Percentiles rank a stretch among this genome's conserved stretches.
phyloP scores from a whole-genome alignment of 768 basidiomycete genomes.

The Chalciporus piperatus region DNA sequence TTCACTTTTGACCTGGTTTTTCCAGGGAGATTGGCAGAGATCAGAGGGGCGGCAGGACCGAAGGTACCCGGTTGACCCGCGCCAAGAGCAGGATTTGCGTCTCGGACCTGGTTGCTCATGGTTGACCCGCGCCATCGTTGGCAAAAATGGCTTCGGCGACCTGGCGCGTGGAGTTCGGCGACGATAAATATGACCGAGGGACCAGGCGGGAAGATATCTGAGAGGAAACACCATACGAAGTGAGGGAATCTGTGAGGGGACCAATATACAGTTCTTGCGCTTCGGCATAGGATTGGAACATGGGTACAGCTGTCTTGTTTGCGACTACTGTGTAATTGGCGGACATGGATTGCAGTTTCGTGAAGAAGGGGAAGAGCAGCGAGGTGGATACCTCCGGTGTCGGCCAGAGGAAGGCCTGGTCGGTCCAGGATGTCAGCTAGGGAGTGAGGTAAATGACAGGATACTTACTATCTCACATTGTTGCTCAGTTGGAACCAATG shows the following conservation, averaged over 20 bases:
- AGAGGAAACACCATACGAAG: slow-evolving; percentile 6
- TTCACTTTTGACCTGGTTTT: no score
- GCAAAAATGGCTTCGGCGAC: slow-evolving; percentile 21
- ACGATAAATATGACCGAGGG: slow-evolving; percentile 9
- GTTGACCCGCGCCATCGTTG: no score
- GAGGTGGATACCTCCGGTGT: slow-evolving; percentile 4
- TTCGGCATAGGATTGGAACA: slow-evolving; percentile 11
- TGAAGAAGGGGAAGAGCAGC: no score
- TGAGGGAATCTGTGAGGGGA: slow-evolving; percentile 6
- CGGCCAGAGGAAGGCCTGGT: slow-evolving; percentile 4
- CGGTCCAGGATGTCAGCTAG: no score
- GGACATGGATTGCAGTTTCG: neutral
- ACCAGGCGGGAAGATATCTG: slow-evolving; percentile 15
- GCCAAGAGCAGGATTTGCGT: no score
- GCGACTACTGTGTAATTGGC: slow-evolving; percentile 9
- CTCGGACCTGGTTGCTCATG: no score
- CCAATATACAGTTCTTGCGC: neutral
- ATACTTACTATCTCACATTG: no score
- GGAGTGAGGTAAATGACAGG: no score
- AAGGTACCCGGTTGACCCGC: neutral
- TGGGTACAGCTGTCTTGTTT: slow-evolving; percentile 8
- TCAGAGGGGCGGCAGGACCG: neutral
- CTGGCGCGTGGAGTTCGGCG: neutral
- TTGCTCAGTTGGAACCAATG: no score
- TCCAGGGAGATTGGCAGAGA: slow-evolving; percentile 6